A percentile compares a stretch with the other conserved stretches of the same genome.
These are phyloP conservation scores for Eleusine indica DNA, from an alignment of 176 grass and related monocot species.

Conservation along the genomic window DNA sequence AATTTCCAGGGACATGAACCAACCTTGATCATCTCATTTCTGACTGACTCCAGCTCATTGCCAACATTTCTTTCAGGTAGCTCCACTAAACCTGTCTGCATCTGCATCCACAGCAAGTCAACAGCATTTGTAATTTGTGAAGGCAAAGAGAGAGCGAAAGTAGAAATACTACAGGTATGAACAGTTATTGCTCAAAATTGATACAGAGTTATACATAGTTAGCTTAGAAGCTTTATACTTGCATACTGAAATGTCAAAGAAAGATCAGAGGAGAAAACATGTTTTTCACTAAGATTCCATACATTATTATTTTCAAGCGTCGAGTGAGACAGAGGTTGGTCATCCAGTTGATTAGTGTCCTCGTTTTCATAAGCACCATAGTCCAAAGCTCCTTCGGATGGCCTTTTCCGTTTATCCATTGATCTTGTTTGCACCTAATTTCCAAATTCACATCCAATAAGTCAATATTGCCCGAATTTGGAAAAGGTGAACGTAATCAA, in stretches of 20 bases:
- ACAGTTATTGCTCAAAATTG: background rate
- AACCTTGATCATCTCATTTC: constrained; percentile 45
- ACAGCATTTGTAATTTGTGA: background rate
- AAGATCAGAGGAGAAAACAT: too few relatives aligned
- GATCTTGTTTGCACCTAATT: constrained; percentile 41
- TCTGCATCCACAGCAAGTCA: background rate
- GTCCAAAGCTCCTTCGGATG: constrained; percentile 16
- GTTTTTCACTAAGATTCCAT: background rate
- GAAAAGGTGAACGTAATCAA: background rate
- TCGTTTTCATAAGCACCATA: background rate
- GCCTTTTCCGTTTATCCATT: constrained; percentile 23
- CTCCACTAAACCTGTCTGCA: background rate
- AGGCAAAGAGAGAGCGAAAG: background rate
- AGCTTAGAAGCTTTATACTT: too few relatives aligned
- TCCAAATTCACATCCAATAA: background rate
- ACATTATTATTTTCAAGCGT: background rate
- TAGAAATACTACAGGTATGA: background rate
- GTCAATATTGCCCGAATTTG: background rate
- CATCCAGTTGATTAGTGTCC: background rate
- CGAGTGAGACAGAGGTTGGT: background rate
- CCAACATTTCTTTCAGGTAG: background rate
- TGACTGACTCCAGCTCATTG: constrained; percentile 10
- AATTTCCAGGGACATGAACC: background rate
- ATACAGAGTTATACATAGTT: too few relatives aligned
- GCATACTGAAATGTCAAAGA: background rate